Evolutionary conservation across 2,329 filamentous ascomycete species (phyloP), one percentile per base, ranked within the genome.

Genomic region (Fusarium buxicola): DNA sequence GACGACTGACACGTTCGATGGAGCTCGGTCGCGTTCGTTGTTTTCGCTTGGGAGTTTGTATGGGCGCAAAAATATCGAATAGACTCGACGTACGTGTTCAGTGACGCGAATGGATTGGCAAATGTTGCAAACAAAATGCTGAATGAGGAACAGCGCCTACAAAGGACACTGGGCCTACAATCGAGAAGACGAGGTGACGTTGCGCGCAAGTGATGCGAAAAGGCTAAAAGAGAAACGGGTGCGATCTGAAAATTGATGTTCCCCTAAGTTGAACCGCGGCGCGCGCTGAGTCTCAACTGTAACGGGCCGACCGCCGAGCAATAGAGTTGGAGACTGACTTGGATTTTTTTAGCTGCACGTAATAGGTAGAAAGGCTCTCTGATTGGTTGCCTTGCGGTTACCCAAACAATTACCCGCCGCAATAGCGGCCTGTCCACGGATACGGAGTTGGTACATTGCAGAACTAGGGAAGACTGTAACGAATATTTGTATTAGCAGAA

Each of bases 331-430:
- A 40, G 47, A 48, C 36, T n/a, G n/a, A n/a, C n/a, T n/a, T n/a
- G n/a, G n/a, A n/a, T 34, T 51, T 65, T 55, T 62, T 57, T 32
- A 32, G 44, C 58, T 63, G 49, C 58, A 65, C 32, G 63, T 66
- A 51, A 58, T 31, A 44, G 28, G 24, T 45, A 55, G 27, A 5
- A 11, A 4, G 18, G 15, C 8, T 12, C 43, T 51, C 16, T 65
- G 40, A 65, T 65, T 65, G 62, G 62, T 30, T 36, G 11, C 9
- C 7, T 46, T n/a, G 10, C 18, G 2, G n/a, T 31, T 55, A 45
- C 38, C 51, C 44, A 36, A 27, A 18, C 27, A 43, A 25, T 44
- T 46, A 40, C 15, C 27, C 28, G 40, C 45, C 25, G 15, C 36
- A 35, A 50, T 62, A 16, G 25, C 44, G 61, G n/a, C 52, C 57